Evolutionary conservation across 345 rosid genomes (phyloP).

Genomic region (Eucalyptus shirleyi): DNA sequence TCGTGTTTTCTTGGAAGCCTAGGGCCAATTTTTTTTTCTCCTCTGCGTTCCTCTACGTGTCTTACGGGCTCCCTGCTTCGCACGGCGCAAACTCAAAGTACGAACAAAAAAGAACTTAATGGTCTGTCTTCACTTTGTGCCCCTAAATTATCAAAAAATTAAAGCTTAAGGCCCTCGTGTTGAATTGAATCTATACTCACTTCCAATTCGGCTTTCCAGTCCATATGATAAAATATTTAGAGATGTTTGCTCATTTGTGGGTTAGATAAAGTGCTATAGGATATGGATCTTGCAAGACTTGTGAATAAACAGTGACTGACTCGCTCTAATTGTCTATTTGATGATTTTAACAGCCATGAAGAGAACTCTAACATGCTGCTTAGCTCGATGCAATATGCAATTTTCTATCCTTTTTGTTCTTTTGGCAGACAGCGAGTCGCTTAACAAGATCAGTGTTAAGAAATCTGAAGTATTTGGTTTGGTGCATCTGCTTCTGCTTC

Average conservation of each 20-base stretch:
- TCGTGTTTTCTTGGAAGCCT: no score
- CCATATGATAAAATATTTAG: background rate
- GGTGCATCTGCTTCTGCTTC: background rate
- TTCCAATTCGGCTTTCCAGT: background rate
- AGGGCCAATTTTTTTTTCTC: background rate
- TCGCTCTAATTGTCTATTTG: background rate
- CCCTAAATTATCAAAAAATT: background rate
- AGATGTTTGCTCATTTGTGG: background rate
- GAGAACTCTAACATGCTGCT: background rate
- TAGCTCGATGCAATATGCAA: background rate
- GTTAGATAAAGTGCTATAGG: background rate
- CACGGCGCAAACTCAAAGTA: background rate
- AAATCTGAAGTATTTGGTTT: background rate
- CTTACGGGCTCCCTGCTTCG: background rate
- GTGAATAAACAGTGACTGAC: background rate
- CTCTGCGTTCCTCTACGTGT: background rate
- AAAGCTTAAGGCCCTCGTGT: background rate
- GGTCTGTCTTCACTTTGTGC: background rate
- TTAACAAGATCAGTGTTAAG: background rate
- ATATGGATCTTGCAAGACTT: background rate
- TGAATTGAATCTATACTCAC: background rate
- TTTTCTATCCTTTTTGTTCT: background rate
- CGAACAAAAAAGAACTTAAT: background rate
- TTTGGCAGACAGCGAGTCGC: background rate
- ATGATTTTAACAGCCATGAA: background rate